Evolutionary conservation across 2,329 filamentous ascomycete species (phyloP).

Genomic region (Pyricularia pennisetigena): DNA sequence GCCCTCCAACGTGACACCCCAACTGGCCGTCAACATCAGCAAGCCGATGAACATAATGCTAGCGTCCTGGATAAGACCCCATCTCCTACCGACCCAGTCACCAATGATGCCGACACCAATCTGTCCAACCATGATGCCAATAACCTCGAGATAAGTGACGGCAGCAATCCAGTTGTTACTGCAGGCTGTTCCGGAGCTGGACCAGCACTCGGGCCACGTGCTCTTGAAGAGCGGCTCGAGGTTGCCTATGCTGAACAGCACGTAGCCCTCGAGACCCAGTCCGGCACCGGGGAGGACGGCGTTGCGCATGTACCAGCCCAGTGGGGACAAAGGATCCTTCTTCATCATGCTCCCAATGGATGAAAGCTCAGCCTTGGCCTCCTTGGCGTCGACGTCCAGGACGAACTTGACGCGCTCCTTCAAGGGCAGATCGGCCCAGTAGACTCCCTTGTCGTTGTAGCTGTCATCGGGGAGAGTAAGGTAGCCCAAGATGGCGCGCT

Average conservation of each 20-base stretch:
- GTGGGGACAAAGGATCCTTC: slow-evolving; percentile 70
- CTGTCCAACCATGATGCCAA: slow-evolving; percentile 92
- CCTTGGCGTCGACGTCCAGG: slow-evolving; percentile 58
- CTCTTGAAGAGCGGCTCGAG: slow-evolving; percentile 70
- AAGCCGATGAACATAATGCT: slow-evolving; percentile 90
- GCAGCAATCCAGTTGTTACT: slow-evolving; percentile 70
- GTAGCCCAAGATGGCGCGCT: slow-evolving; percentile 60
- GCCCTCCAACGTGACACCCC: slow-evolving; percentile 78
- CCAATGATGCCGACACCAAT: slow-evolving; percentile 67
- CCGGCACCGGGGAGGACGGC: slow-evolving; percentile 89
- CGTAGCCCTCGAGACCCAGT: slow-evolving; percentile 87
- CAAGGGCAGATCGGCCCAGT: slow-evolving; percentile 85
- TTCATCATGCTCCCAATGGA: slow-evolving; percentile 73
- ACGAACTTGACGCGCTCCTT: slow-evolving; percentile 66
- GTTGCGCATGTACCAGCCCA: slow-evolving; percentile 83
- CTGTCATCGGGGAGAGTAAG: slow-evolving; percentile 82
- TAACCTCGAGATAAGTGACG: slow-evolving; percentile 85
- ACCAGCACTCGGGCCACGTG: slow-evolving; percentile 75
- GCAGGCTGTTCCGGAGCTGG: slow-evolving; percentile 50
- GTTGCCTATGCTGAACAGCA: slow-evolving; percentile 95
- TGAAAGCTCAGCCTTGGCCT: slow-evolving; percentile 57
- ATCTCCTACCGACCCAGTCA: slow-evolving; percentile 79
- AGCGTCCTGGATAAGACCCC: slow-evolving; percentile 93
- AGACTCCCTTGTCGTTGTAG: slow-evolving; percentile 71
- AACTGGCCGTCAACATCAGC: slow-evolving; percentile 82